Evolutionary conservation across 352 stramenopile genomes (phyloP).

Genomic region (Hyaloperonospora brassicae): DNA sequence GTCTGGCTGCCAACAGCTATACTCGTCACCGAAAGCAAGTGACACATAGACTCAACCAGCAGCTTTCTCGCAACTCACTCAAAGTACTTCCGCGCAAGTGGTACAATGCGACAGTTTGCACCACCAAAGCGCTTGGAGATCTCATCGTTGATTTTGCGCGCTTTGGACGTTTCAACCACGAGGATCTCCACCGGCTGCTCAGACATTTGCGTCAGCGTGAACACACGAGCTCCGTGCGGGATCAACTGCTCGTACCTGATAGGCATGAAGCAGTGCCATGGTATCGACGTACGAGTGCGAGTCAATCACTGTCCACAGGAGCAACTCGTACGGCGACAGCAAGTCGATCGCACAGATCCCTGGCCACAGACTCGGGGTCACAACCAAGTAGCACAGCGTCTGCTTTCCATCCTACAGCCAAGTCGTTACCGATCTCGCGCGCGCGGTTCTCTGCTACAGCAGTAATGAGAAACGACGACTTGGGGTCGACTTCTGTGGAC

Average conservation of each 20-base stretch:
- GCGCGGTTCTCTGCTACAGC: constrained; percentile 52
- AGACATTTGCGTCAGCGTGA: neutral
- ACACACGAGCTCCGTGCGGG: neutral
- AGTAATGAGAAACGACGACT: constrained; percentile 49
- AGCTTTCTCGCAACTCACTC: constrained; percentile 33
- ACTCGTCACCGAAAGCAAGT: neutral
- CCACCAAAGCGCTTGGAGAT: constrained; percentile 50
- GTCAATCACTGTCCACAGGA: constrained; percentile 76
- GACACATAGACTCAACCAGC: neutral
- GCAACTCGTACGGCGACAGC: constrained; percentile 52
- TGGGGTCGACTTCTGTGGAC: constrained; percentile 9
- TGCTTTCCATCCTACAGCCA: neutral
- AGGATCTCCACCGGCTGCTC: constrained; percentile 64
- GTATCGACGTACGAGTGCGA: constrained; percentile 68
- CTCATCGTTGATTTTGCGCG: constrained; percentile 59
- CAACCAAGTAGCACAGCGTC: neutral
- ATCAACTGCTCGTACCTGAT: constrained; percentile 31
- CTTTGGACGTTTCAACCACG: constrained; percentile 52
- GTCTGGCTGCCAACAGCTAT: constrained; percentile 44
- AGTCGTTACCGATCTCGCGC: constrained; percentile 43
- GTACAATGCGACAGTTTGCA: constrained; percentile 51
- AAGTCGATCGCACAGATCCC: constrained; percentile 74
- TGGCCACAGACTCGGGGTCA: constrained; percentile 2
- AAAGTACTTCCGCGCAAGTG: constrained; percentile 73
- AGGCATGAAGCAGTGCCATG: constrained; percentile 59